Conservation (phyloP, 2,329 filamentous ascomycete species). For the Phialophora verrucosa region DNA sequence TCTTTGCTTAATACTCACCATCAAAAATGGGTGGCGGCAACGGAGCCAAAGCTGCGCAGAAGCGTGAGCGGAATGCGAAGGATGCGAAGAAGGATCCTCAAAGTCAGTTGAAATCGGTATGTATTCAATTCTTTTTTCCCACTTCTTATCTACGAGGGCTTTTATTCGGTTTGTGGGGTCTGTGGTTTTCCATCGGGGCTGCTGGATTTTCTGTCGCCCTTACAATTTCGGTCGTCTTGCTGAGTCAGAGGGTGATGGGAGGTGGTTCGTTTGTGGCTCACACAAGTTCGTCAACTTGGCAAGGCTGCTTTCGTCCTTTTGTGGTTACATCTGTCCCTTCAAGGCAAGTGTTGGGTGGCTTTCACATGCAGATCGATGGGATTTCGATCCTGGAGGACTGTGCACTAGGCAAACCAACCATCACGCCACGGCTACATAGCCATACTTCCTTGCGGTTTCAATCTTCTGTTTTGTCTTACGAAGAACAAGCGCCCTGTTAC, state of each 20-base stretch:
- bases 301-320: not conserved
- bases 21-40: slow-evolving; percentile 32
- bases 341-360: not conserved
- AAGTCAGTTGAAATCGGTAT: slow-evolving; percentile 71
- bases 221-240: not conserved
- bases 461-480: not conserved
- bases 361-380: not conserved
- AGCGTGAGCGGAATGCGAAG: slow-evolving; percentile 74
- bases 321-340: not conserved
- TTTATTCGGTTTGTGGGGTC: not conserved
- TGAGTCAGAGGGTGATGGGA: not conserved
- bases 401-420: not conserved
- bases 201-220: not conserved
- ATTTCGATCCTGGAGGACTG: not conserved
- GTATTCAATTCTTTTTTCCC: slow-evolving; percentile 43
- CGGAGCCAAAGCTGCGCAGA: slow-evolving; percentile 71
- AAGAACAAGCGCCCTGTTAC: not conserved
- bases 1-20: not conserved
- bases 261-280: not conserved
- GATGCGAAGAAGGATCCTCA: slow-evolving; percentile 60
- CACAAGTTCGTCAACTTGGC: not conserved
- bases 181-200: not conserved
- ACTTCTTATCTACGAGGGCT: not conserved
- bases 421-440: not conserved
- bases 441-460: not conserved